Percentiles rank a stretch among this genome's conserved stretches.
These are phyloP conservation scores for Pseudogymnoascus sp. DNA, from an alignment of 2,329 filamentous ascomycete genomes.

Conservation along the genomic window DNA sequence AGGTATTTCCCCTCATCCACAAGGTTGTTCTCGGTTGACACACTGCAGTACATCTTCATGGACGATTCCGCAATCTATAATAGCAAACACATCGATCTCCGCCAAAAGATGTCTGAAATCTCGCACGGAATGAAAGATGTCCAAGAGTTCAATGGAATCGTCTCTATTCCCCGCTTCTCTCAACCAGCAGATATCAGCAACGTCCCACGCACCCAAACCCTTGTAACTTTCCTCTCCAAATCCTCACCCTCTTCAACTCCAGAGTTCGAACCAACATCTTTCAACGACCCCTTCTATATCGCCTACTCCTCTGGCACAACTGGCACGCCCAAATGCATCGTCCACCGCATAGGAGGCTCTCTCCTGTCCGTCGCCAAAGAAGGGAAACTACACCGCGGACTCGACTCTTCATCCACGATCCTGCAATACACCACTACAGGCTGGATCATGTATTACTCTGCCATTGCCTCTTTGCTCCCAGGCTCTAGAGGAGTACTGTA, in stretches of 20 bases:
- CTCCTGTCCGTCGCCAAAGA: conserved; percentile 56
- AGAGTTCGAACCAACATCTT: conserved; percentile 23
- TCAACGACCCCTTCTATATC: conserved; percentile 64
- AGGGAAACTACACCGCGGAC: conserved; percentile 41
- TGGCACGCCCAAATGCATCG: conserved; percentile 76
- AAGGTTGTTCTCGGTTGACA: conserved; percentile 9
- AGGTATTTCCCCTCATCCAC: conserved; percentile 31
- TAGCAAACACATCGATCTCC: conserved; percentile 62
- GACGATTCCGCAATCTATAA: conserved; percentile 76
- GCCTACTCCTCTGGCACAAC: conserved; percentile 76
- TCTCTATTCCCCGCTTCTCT: conserved; percentile 59
- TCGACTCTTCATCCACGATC: conserved; percentile 34
- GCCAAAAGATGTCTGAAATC: conserved; percentile 60
- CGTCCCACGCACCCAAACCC: conserved; percentile 35
- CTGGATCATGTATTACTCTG: conserved; percentile 80
- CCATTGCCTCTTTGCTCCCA: conserved; percentile 47
- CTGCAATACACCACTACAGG: conserved; percentile 59
- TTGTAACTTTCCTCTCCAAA: conserved; percentile 36
- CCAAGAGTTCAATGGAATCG: conserved; percentile 50
- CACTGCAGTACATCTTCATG: conserved; percentile 59
- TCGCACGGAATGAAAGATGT: conserved; percentile 53
- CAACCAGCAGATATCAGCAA: conserved; percentile 48
- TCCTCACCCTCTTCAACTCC: conserved; percentile 15
- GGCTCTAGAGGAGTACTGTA: conserved; percentile 63
- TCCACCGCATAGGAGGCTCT: conserved; percentile 62